These are phyloP conservation scores for Sphaerulina populicola DNA, from an alignment of 2,329 filamentous ascomycete species.

Conservation along the genomic window DNA sequence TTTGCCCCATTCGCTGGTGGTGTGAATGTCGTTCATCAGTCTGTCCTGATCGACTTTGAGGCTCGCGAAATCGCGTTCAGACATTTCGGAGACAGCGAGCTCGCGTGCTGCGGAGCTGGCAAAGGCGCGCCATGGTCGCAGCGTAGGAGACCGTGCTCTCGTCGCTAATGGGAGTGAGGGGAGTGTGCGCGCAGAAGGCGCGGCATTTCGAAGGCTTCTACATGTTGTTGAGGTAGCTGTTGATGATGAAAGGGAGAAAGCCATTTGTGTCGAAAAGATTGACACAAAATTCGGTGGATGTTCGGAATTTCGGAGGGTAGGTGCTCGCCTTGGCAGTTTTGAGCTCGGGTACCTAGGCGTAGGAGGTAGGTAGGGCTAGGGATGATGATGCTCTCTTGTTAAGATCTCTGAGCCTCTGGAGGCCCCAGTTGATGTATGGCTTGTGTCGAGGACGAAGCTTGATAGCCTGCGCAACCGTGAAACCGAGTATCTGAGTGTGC, in stretches of 20 bases:
- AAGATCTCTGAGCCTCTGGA: not conserved
- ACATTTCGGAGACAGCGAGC: slow-evolving; percentile 42
- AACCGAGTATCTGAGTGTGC: not conserved
- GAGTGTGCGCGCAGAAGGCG: not conserved
- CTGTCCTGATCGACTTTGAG: slow-evolving; percentile 52
- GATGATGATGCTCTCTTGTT: not conserved
- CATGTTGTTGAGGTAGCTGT: not conserved
- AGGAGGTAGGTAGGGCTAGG: not conserved
- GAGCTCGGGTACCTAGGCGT: not conserved
- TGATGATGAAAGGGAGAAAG: slow-evolving; percentile 4
- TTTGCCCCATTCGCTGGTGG: slow-evolving; percentile 58
- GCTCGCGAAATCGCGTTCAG: slow-evolving; percentile 44
- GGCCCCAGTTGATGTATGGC: not conserved
- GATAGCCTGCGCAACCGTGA: not conserved
- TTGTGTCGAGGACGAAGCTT: not conserved
- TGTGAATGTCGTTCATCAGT: slow-evolving; percentile 56
- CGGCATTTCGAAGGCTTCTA: slow-evolving; percentile 3
- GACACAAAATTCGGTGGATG: slow-evolving; percentile 3
- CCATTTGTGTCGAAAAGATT: slow-evolving; percentile 1
- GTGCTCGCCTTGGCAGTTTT: slow-evolving; percentile 6
- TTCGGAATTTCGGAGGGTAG: slow-evolving; percentile 1
- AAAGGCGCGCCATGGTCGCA: slow-evolving; percentile 26
- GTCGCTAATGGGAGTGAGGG: not conserved
- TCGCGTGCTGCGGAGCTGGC: slow-evolving; percentile 29
- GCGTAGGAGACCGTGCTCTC: not conserved